A percentile compares a stretch with the other conserved stretches of the same genome.
Evolutionary conservation across 352 stramenopile genomes (phyloP).

Genomic region (Globisporangium rhizosaccharum): DNA sequence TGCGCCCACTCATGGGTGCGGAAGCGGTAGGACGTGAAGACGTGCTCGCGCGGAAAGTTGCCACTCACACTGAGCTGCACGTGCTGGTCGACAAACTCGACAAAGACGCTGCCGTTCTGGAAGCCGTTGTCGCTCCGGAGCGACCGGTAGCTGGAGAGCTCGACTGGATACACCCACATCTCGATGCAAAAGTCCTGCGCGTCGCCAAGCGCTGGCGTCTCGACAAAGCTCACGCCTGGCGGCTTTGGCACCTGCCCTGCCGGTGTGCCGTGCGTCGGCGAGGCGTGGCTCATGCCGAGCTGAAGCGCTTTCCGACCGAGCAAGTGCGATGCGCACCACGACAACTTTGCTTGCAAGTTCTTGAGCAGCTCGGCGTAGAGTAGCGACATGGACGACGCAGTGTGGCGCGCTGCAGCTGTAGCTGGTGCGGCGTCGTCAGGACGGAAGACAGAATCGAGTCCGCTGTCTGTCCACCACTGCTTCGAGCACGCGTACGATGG

Average conservation of each 20-base stretch:
- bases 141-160: slow-evolving; percentile 55
- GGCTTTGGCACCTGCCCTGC: slow-evolving; percentile 25
- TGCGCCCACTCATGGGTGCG: slow-evolving; percentile 67
- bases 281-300: slow-evolving; percentile 42
- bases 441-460: slow-evolving; percentile 19
- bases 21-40: slow-evolving; percentile 55
- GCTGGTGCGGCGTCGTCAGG: slow-evolving; percentile 10
- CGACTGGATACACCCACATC: slow-evolving; percentile 71
- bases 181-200: slow-evolving; percentile 70
- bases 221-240: slow-evolving; percentile 59
- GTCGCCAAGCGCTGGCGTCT: slow-evolving; percentile 57
- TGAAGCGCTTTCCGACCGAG: slow-evolving; percentile 52
- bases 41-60: slow-evolving; percentile 60
- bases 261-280: slow-evolving; percentile 3
- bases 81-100: slow-evolving; percentile 63
- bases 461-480: slow-evolving; percentile 62
- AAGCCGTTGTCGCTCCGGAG: slow-evolving; percentile 76
- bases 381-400: slow-evolving; percentile 67
- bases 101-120: slow-evolving; percentile 54
- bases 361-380: slow-evolving; percentile 70
- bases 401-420: slow-evolving; percentile 30
- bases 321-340: slow-evolving; percentile 24
- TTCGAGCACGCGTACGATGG: slow-evolving; percentile 48
- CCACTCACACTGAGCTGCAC: slow-evolving; percentile 71
- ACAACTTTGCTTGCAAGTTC: slow-evolving; percentile 57